phyloP scores from a whole-genome alignment of 345 rosid species.

The Hevea brasiliensis region DNA sequence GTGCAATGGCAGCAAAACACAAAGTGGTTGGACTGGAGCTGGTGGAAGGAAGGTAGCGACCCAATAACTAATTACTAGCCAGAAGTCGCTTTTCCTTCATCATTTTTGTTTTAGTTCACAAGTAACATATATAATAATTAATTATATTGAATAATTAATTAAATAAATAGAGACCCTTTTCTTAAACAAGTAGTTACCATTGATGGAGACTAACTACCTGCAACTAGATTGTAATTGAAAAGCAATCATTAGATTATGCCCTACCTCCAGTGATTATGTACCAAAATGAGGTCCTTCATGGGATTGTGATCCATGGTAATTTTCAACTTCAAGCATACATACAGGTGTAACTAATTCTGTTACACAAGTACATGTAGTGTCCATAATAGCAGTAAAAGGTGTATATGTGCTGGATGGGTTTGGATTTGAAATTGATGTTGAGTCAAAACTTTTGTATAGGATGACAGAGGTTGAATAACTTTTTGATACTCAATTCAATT shows the following conservation, averaged over 20 bases:
- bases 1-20: constrained; percentile 16
- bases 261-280: neutral
- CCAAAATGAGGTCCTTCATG: neutral
- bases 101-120: constrained; percentile 28
- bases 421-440: too few relatives aligned
- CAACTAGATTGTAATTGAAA: neutral
- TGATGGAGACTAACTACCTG: constrained; percentile 35
- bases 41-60: constrained; percentile 53
- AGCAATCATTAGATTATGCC: neutral
- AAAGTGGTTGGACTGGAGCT: constrained; percentile 38
- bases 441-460: too few relatives aligned
- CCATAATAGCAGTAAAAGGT: neutral
- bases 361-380: neutral
- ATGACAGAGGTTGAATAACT: too few relatives aligned
- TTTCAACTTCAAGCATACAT: too few relatives aligned
- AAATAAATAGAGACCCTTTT: neutral
- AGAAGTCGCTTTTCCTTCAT: constrained; percentile 73
- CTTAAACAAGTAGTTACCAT: constrained; percentile 27
- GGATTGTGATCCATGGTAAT: too few relatives aligned
- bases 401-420: too few relatives aligned
- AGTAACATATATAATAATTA: constrained; percentile 27
- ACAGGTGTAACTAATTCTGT: neutral
- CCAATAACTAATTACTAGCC: constrained; percentile 67
- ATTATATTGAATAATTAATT: constrained; percentile 8
- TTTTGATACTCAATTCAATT: too few relatives aligned